Evolutionary conservation across 805 yeast genomes (phyloP), one percentile per base, ranked within the genome.

Genomic region (Scheffersomyces lignosus): DNA sequence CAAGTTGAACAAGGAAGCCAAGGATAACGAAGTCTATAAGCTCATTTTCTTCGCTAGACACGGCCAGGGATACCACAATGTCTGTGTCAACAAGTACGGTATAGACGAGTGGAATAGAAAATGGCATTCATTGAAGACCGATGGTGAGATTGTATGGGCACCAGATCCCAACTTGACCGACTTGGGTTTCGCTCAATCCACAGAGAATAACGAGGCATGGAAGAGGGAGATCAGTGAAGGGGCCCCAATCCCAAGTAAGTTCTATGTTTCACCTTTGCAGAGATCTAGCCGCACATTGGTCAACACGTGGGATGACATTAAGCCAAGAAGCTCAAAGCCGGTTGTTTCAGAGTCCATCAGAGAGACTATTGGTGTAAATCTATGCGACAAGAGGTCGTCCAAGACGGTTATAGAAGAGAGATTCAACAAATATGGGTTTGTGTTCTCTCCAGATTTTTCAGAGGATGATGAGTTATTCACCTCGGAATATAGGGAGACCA

Each of bases 21-120:
- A 45, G 0, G 47, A 45, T 1, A 66, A 72, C 41, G 80, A 62
- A 28, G 40, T 44, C 24, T 77, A 66, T 54, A 80, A 78, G 47
- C 48, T 80, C 31, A 40, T 80, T 3, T 70, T 77, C 32, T 64
- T 77, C 36, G 81, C 83, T 8, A 68, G 88, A 52, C 88, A 82
- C 48, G 88, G 87, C 4, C 85, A 81, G 54, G 88, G 87, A 0
- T 75, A 60, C 51, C 89, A 82, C 44, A 82, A 82, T 47, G 64
- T 66, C 30, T 72, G 77, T 3, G 77, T 80, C 12, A 61, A 59
- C 15, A 69, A 74, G 40, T 80, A 78, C 47, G 87, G 87, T 8
- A 37, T 65, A 14, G 67, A 69, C 2, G 75, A 58, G n/a, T 82
- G 87, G 89, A 59, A 77, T 47, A 47, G 51, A 0, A 70, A 79